phyloP scores from a whole-genome alignment of 306 rosid genomes.

The Lagenaria siceraria region DNA sequence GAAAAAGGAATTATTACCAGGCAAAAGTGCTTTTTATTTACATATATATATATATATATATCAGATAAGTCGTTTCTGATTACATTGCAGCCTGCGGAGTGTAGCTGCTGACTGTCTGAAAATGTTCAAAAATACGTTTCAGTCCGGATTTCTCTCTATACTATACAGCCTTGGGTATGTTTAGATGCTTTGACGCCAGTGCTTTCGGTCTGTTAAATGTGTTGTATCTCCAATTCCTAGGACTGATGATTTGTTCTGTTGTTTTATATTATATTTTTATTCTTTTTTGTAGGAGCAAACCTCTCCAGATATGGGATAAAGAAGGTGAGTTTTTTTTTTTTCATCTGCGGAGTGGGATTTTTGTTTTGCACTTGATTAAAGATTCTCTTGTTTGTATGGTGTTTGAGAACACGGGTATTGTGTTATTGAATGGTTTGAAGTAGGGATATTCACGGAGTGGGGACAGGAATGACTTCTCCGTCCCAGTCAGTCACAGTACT shows the following conservation, averaged over 20 bases:
- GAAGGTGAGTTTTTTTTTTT: constrained; percentile 58
- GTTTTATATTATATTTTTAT: neutral
- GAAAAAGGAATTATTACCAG: neutral
- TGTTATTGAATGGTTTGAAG: neutral
- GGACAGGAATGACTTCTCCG: too few relatives aligned
- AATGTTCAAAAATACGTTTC: constrained; percentile 97
- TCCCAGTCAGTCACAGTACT: too few relatives aligned
- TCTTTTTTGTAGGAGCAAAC: constrained; percentile 59
- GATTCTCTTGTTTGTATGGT: neutral
- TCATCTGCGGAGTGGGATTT: neutral
- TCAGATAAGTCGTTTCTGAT: neutral
- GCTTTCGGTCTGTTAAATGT: neutral
- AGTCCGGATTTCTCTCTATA: constrained; percentile 91
- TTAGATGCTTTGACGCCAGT: neutral
- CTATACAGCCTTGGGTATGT: constrained; percentile 90
- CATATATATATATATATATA: too few relatives aligned
- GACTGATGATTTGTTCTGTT: neutral
- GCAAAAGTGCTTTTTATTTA: too few relatives aligned
- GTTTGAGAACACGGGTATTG: neutral
- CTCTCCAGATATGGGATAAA: constrained; percentile 98
- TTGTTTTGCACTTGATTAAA: neutral
- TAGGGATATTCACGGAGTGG: too few relatives aligned
- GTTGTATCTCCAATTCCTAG: neutral
- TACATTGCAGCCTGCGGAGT: constrained; percentile 6
- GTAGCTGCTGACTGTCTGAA: constrained; percentile 14